These are phyloP conservation scores for Neurospora pannonica DNA, from an alignment of 495 filamentous ascomycete genomes.

Conservation along the genomic window DNA sequence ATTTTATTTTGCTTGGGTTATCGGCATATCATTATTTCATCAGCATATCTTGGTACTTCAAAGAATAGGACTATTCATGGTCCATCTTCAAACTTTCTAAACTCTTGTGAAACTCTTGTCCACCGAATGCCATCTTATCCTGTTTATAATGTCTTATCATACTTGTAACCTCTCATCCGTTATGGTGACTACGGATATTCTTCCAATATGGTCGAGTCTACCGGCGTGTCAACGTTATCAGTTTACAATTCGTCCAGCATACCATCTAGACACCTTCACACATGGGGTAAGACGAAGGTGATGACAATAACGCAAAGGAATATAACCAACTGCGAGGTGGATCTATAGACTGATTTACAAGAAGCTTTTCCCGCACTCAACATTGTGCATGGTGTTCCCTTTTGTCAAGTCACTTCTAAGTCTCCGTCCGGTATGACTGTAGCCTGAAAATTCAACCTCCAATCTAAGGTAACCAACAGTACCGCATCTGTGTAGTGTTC, in stretches of 20 bases:
- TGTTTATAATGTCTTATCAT: not conserved
- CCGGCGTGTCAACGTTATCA: not conserved
- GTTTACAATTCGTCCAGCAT: not conserved
- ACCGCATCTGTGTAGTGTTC: not conserved
- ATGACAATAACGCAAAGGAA: not conserved
- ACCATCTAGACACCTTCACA: not conserved
- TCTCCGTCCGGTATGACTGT: not conserved
- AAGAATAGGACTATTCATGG: not conserved
- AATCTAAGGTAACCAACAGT: not conserved
- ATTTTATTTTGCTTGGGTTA: not conserved
- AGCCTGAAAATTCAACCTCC: not conserved
- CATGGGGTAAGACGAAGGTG: not conserved
- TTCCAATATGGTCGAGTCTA: not conserved
- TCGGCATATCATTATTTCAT: not conserved
- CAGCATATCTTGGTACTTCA: not conserved
- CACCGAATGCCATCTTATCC: not conserved
- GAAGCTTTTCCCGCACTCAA: not conserved
- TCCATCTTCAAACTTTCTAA: not conserved
- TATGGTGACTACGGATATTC: not conserved
- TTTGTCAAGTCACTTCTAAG: not conserved
- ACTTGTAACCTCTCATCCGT: not conserved
- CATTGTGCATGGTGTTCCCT: not conserved
- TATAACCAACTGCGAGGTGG: not conserved
- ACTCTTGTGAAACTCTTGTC: not conserved
- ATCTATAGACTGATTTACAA: not conserved